A percentile compares a stretch with the other conserved stretches of the same genome.
phyloP scores from a whole-genome alignment of 306 rosid genomes.

The Malus domestica region DNA sequence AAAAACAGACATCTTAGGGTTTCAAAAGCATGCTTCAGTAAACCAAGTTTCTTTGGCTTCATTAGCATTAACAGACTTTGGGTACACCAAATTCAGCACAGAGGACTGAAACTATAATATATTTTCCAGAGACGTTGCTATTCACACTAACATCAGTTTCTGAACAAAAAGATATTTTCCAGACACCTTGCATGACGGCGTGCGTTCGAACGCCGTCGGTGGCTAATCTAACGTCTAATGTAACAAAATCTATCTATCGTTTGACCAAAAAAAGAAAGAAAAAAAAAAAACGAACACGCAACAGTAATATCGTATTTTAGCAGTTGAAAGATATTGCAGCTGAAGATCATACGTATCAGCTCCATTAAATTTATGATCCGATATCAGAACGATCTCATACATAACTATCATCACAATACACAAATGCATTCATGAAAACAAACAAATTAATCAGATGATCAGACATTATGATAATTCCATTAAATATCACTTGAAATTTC shows the following conservation, averaged over 20 bases:
- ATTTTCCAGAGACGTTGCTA: background rate
- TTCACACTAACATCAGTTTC: background rate
- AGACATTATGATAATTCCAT: background rate
- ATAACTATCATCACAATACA: background rate
- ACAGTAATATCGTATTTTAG: background rate
- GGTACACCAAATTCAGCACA: background rate
- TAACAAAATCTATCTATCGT: too few species aligned
- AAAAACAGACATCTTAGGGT: background rate
- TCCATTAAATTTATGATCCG: slow-evolving; percentile 25
- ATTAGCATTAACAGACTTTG: background rate
- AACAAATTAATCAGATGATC: background rate
- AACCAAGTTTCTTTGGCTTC: background rate
- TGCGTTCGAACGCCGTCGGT: too few species aligned
- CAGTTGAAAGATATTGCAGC: background rate
- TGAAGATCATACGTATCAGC: slow-evolving; percentile 2
- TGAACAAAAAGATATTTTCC: background rate
- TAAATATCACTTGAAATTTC: background rate
- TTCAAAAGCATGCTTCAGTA: background rate
- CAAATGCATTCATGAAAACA: background rate
- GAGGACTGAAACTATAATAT: too few species aligned
- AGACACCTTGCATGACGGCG: too few species aligned
- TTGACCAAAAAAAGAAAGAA: too few species aligned
- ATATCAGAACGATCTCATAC: slow-evolving; percentile 4
- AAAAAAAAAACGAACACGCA: too few species aligned
- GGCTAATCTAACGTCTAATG: too few species aligned